A percentile compares a stretch with the other conserved stretches of the same genome.
Evolutionary conservation across 495 filamentous ascomycete genomes (phyloP).

Genomic region (Immersiella caudata): DNA sequence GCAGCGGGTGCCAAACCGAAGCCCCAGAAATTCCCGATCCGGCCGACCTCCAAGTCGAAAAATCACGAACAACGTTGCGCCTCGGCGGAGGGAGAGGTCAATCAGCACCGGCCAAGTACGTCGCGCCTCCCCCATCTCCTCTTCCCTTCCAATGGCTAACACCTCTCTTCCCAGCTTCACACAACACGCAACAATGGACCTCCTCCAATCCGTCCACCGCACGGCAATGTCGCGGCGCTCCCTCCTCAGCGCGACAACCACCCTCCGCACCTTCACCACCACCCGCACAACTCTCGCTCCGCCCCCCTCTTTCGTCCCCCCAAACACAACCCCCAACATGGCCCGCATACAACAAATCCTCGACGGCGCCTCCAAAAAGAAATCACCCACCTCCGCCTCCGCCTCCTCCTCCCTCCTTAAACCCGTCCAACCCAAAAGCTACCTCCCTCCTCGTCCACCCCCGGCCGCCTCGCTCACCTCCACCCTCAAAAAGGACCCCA

Average conservation of each 20-base stretch:
- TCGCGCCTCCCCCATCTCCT: not conserved
- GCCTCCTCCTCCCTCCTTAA: not conserved
- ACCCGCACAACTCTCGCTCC: constrained; percentile 7
- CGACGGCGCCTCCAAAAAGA: not conserved
- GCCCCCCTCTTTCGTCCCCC: too few relatives aligned
- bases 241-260: constrained; percentile 12
- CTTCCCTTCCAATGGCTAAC: constrained; percentile 1
- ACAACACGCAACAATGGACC: constrained; percentile 27
- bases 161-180: constrained; percentile 11
- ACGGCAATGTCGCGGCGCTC: constrained; percentile 30
- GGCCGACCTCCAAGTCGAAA: not conserved
- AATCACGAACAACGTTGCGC: not conserved
- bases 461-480: not conserved
- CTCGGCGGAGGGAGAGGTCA: constrained; percentile 16
- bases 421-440: not conserved
- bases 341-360: not conserved
- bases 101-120: constrained; percentile 16
- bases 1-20: not conserved
- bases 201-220: constrained; percentile 33
- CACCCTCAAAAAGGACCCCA: constrained; percentile 11
- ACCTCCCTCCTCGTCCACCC: not conserved
- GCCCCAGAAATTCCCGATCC: constrained; percentile 13
- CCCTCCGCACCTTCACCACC: constrained; percentile 17
- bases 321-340: constrained; percentile 7
- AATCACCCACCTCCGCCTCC: not conserved